Evolutionary conservation across 805 yeast species (phyloP).

Genomic region (Kodamaea lidongshanica): DNA sequence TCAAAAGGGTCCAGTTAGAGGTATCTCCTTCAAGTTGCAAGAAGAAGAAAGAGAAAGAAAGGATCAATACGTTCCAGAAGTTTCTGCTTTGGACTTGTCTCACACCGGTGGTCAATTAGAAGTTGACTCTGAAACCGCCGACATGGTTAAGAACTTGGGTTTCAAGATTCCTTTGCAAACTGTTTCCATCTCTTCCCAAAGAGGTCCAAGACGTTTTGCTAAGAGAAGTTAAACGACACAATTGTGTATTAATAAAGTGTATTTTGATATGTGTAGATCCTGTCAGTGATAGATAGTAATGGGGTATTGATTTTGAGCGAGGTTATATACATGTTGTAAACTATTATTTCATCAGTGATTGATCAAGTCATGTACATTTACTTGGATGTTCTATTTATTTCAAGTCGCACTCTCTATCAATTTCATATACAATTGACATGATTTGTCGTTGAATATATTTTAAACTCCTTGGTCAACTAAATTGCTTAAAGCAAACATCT

Average conservation of each 20-base stretch:
- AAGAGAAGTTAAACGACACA: constrained; percentile 62
- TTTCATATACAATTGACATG: no score
- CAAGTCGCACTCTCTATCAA: no score
- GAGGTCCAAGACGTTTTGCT: constrained; percentile 86
- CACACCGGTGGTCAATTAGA: constrained; percentile 94
- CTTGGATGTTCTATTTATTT: no score
- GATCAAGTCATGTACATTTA: no score
- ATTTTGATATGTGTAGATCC: neutral
- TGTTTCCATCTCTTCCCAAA: constrained; percentile 81
- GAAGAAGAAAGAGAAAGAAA: constrained; percentile 99
- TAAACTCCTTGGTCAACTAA: no score
- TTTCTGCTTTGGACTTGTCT: constrained; percentile 97
- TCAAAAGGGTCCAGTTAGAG: constrained; percentile 99
- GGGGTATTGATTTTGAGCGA: no score
- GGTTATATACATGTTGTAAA: no score
- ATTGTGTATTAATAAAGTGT: constrained; percentile 6
- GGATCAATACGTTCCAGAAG: constrained; percentile 99
- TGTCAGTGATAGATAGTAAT: no score
- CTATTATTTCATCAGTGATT: no score
- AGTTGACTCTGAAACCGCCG: constrained; percentile 96
- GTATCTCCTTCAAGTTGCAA: constrained; percentile 99
- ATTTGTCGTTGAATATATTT: no score
- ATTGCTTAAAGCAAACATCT: no score
- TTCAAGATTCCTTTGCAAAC: constrained; percentile 79
- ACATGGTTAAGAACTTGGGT: constrained; percentile 90